phyloP scores from a whole-genome alignment of 1,284 basidiomycete genomes.

The Pseudomicrostroma phylloplanum region DNA sequence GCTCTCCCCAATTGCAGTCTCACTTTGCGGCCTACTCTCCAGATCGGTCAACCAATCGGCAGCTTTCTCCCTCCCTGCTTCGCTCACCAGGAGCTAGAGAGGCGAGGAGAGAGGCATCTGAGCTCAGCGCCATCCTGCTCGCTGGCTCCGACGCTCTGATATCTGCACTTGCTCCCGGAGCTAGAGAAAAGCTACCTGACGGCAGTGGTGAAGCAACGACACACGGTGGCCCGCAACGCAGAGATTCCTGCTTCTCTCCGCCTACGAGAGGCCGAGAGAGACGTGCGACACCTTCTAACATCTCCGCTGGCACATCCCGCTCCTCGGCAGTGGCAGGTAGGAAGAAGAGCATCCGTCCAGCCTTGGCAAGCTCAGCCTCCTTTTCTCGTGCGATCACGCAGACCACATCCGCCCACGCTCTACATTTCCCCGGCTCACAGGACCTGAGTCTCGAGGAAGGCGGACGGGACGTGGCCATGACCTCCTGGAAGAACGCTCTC shows the following conservation, averaged over 20 bases:
- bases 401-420: not conserved
- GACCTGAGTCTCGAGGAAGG: not conserved
- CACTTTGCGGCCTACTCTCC: not conserved
- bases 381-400: not conserved
- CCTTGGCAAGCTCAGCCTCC: not conserved
- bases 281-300: not conserved
- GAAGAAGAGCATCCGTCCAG: not conserved
- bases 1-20: not conserved
- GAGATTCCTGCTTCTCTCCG: not conserved
- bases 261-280: not conserved
- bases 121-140: slow-evolving; percentile 5
- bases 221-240: too few species aligned
- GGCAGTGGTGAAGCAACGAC: not conserved
- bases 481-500: not conserved
- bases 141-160: not conserved
- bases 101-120: not conserved
- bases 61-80: not conserved
- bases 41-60: not conserved
- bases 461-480: not conserved
- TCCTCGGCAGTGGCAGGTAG: not conserved
- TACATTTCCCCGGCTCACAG: too few species aligned
- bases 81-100: not conserved
- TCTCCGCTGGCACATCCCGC: not conserved
- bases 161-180: not conserved
- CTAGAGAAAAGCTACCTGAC: not conserved